These are phyloP conservation scores for Psilocybe azurescens DNA, from an alignment of 768 basidiomycete species.

Conservation along the genomic window DNA sequence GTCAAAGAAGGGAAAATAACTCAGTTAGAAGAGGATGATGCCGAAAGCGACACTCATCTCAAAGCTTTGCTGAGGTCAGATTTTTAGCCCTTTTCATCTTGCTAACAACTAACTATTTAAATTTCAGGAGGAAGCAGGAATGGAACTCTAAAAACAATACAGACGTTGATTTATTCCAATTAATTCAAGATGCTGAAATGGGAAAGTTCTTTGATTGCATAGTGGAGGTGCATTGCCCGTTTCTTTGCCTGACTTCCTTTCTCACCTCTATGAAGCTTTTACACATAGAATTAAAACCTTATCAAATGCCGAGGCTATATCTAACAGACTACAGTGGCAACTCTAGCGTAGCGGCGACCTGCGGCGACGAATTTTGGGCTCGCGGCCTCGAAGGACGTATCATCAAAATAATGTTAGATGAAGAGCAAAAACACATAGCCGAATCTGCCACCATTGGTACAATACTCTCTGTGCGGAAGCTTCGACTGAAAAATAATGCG, in stretches of 20 bases:
- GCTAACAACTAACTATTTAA: constrained; percentile 5
- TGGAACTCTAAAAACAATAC: constrained; percentile 40
- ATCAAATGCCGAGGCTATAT: constrained; percentile 45
- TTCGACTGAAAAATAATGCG: constrained; percentile 49
- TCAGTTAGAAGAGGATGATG: constrained; percentile 46
- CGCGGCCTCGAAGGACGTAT: constrained; percentile 53
- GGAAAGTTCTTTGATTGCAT: constrained; percentile 56
- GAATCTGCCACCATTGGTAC: constrained; percentile 43
- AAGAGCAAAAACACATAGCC: constrained; percentile 48
- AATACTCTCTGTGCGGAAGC: constrained; percentile 53
- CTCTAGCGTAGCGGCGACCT: constrained; percentile 39
- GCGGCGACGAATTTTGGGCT: constrained; percentile 42
- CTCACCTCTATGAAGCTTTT: constrained; percentile 46
- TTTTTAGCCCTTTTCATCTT: constrained; percentile 14
- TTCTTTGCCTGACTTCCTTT: neutral
- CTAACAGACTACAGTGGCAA: constrained; percentile 72
- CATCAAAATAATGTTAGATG: constrained; percentile 56
- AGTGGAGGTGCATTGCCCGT: constrained; percentile 53
- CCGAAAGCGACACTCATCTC: constrained; percentile 42
- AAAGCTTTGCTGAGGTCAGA: constrained; percentile 56
- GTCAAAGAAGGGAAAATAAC: constrained; percentile 50
- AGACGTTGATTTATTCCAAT: constrained; percentile 42
- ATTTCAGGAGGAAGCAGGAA: constrained; percentile 53
- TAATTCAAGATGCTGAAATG: constrained; percentile 52
- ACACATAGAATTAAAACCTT: constrained; percentile 37